Base-by-base conservation (phyloP, 2,329 filamentous ascomycete genomes). In the Exophiala xenobiotica region DNA sequence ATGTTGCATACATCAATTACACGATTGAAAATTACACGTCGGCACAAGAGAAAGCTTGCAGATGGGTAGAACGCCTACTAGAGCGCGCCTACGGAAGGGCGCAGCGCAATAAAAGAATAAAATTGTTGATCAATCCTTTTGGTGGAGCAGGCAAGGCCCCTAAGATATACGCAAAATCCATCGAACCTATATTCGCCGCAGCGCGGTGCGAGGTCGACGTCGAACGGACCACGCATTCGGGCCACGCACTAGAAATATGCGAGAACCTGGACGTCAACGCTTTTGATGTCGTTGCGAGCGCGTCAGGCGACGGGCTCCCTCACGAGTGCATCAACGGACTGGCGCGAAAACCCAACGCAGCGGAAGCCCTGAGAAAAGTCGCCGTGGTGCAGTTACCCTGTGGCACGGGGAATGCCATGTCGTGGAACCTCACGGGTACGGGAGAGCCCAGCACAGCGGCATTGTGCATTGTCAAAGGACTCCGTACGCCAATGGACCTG, bases 311-410 rank as follows among this genome's bases (percentile, higher is more conserved):
- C 63, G 93, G 93, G 7, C 77, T 96, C 31, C 86, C 90, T 0
- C 87, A 96, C 67, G 93, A 99, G 70, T 87, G 96, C 6, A 96
- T 96, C 75, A 97, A 99, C 66, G 93, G 93, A 0, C 73, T 99
- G 24, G 90, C 82, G 11, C 86, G 83, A 69, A 84, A 90, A 31
- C 66, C 78, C 3, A 88, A 96, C 69, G 90, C 90, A 16, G 75
- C 78, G 24, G 79, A 79, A 49, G 93, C 92, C 0, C 72, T 99
- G 54, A 73, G 77, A 18, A 87, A 85, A 63, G 73, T 97, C 11
- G 88, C 93, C 1, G 83, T 99, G 1, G 86, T 85, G 18, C 89
- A 96, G 65, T 78, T 99, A 27, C 93, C 93, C 1, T 95, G 91
- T 65, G 93, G 93, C 11, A 93, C 88, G 43, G 93, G 93, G 4